Conservation (phyloP, 1,284 basidiomycete species). For the Ceratobasidium sp. region DNA sequence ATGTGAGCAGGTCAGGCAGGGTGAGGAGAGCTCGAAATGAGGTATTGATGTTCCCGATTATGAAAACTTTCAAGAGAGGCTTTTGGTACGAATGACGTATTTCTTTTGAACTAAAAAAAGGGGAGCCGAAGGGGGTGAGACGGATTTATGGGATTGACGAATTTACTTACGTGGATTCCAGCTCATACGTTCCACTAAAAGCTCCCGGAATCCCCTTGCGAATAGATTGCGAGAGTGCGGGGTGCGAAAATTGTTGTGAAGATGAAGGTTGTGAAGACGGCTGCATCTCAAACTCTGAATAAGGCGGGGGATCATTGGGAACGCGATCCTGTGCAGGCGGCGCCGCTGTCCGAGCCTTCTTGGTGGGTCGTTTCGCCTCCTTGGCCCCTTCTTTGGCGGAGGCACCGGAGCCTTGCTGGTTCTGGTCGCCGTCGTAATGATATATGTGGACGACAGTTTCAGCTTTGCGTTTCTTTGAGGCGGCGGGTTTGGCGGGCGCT, state of each 20-base stretch:
- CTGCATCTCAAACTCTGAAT: constrained; percentile 7
- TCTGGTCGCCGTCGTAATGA: constrained; percentile 20
- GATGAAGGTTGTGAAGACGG: background rate
- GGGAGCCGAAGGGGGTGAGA: background rate
- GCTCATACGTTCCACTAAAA: constrained; percentile 25
- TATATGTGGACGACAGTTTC: constrained; percentile 35
- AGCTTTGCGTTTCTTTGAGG: constrained; percentile 30
- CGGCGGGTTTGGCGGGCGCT: background rate
- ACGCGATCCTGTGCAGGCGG: background rate
- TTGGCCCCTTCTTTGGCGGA: background rate
- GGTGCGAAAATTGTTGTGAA: constrained; percentile 8
- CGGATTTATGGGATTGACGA: background rate
- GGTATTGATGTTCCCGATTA: background rate
- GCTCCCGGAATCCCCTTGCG: constrained; percentile 7
- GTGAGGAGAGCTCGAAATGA: constrained; percentile 12
- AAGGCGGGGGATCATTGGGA: background rate
- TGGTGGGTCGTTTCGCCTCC: background rate
- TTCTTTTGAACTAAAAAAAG: background rate
- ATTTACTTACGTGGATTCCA: constrained; percentile 31
- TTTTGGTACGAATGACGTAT: background rate
- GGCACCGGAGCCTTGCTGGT: background rate
- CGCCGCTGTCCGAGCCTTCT: constrained; percentile 22
- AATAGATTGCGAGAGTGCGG: background rate
- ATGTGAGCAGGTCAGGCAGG: constrained; percentile 11
- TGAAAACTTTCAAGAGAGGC: background rate